Conservation (phyloP, 441 rosid species). For the Populus hybrid region DNA sequence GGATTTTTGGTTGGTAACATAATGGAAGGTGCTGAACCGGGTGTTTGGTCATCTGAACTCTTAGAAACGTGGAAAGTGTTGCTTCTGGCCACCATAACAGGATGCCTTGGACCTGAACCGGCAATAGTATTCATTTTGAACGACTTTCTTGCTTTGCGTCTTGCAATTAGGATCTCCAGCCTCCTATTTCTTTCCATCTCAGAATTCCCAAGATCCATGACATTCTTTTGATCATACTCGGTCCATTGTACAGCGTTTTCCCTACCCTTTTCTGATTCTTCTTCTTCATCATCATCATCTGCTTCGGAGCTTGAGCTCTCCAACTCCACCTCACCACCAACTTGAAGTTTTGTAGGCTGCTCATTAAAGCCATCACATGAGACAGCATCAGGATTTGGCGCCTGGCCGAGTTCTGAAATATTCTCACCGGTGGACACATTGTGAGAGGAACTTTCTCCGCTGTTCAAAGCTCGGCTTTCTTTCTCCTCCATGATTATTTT, state of each 20-base stretch:
- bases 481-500: constrained; percentile 3
- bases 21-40: constrained; percentile 87
- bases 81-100: constrained; percentile 41
- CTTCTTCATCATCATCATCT: constrained; percentile 21
- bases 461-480: neutral
- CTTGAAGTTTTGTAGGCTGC: constrained; percentile 19
- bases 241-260: constrained; percentile 64
- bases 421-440: constrained; percentile 19
- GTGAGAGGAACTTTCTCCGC: constrained; percentile 12
- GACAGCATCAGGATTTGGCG: constrained; percentile 13
- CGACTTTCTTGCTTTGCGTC: constrained; percentile 61
- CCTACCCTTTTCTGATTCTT: constrained; percentile 23
- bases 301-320: constrained; percentile 48
- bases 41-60: constrained; percentile 30
- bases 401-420: constrained; percentile 11
- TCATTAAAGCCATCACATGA: constrained; percentile 2
- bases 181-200: constrained; percentile 81
- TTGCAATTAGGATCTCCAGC: constrained; percentile 67
- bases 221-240: constrained; percentile 79
- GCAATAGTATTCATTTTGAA: constrained; percentile 32
- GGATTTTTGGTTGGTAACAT: constrained; percentile 66
- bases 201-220: constrained; percentile 79
- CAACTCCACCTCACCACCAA: constrained; percentile 31
- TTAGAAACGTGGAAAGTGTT: constrained; percentile 29
- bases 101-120: constrained; percentile 35